Conservation (phyloP, 371 early-diverging fungal genomes). For the Mortierella sp. region DNA sequence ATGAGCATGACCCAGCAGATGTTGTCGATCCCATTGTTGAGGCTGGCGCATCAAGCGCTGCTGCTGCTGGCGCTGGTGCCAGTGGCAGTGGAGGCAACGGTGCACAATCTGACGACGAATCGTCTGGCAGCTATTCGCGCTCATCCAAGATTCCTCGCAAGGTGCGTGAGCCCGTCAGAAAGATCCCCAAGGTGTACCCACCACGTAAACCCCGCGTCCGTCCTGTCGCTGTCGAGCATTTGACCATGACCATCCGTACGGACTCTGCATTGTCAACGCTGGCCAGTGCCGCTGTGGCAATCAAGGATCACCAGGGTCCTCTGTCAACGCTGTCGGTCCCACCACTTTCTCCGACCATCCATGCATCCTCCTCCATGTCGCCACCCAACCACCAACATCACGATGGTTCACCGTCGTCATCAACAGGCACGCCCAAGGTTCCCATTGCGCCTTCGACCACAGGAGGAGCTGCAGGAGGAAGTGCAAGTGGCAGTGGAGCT, state of each 20-base stretch:
- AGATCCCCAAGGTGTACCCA: constrained; percentile 50
- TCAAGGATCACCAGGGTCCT: constrained; percentile 40
- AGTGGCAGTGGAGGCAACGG: not conserved
- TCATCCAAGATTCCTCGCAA: constrained; percentile 7
- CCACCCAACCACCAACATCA: not conserved
- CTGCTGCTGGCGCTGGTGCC: too few species aligned
- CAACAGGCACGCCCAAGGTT: constrained; percentile 1
- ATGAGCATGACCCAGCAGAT: not conserved
- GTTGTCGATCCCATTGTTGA: not conserved
- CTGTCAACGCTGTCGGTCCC: constrained; percentile 35
- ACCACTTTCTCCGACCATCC: constrained; percentile 28
- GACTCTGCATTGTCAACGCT: constrained; percentile 52
- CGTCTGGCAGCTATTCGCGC: not conserved
- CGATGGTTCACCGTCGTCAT: constrained; percentile 1
- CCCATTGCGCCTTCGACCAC: not conserved
- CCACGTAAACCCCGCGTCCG: constrained; percentile 49
- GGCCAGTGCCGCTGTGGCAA: constrained; percentile 52
- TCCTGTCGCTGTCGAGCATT: constrained; percentile 23
- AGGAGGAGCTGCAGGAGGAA: not conserved
- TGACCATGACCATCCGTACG: constrained; percentile 36
- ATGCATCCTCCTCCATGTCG: constrained; percentile 3
- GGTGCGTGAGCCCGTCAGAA: constrained; percentile 22
- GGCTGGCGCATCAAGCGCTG: not conserved
- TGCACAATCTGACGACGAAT: not conserved
- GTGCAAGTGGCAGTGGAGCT: not conserved